Conservation (phyloP, 2,329 filamentous ascomycete species). For the Dothideomycetes sp. region DNA sequence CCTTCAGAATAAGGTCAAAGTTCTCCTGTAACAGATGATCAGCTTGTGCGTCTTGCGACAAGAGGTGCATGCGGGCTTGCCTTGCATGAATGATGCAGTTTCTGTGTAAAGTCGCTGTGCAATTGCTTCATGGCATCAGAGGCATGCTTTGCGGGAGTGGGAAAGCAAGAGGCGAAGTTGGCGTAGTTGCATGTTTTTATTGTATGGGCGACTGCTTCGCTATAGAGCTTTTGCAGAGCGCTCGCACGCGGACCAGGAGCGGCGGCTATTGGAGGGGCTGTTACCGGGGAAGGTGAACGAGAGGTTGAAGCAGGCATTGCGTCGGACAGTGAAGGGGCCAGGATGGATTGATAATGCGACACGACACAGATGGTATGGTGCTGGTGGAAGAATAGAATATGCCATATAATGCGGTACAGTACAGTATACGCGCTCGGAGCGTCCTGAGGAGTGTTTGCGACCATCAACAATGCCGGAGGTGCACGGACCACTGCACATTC, state of each 20-base stretch:
- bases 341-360: background rate
- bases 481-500: background rate
- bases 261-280: conserved; percentile 41
- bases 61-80: conserved; percentile 16
- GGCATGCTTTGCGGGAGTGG: conserved; percentile 47
- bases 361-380: no score
- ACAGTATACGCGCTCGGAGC: background rate
- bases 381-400: background rate
- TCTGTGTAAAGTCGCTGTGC: conserved; percentile 46
- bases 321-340: background rate
- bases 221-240: conserved; percentile 49
- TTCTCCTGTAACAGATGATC: conserved; percentile 26
- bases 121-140: conserved; percentile 45
- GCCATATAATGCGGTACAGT: background rate
- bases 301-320: conserved; percentile 7
- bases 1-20: conserved; percentile 49
- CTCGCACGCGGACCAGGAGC: conserved; percentile 50
- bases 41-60: background rate
- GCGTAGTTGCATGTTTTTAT: conserved; percentile 49
- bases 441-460: background rate
- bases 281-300: conserved; percentile 39
- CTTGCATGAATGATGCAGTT: conserved; percentile 46
- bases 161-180: conserved; percentile 54
- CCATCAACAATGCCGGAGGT: background rate
- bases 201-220: conserved; percentile 46